These are phyloP conservation scores for Thraustochytrium sp. DNA, from an alignment of 352 stramenopile species.

Conservation along the genomic window DNA sequence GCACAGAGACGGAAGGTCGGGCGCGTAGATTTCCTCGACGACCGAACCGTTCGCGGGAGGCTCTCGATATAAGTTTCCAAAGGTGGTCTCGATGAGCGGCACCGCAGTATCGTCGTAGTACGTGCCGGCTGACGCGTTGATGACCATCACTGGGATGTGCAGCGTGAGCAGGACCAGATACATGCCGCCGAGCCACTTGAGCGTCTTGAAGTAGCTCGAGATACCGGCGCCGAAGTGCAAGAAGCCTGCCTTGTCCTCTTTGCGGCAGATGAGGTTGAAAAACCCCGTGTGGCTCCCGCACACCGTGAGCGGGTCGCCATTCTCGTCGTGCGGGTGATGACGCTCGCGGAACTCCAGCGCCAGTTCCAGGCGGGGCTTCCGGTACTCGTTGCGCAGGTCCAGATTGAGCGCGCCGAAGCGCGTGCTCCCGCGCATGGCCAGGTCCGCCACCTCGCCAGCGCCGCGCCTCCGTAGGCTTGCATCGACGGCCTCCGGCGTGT, in stretches of 20 bases:
- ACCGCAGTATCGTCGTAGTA: background rate
- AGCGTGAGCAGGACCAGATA: background rate
- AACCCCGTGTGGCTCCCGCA: background rate
- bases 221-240: background rate
- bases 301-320: background rate
- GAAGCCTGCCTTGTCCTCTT: background rate
- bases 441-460: no score
- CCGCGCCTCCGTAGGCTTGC: no score
- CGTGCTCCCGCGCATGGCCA: no score
- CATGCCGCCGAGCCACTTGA: conserved; percentile 3
- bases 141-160: background rate
- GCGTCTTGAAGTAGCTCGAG: background rate
- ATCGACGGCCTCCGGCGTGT: no score
- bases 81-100: background rate
- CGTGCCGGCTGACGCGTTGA: background rate
- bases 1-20: no score
- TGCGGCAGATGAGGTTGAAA: background rate
- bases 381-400: background rate
- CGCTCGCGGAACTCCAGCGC: background rate
- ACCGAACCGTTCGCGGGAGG: background rate
- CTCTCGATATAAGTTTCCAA: background rate
- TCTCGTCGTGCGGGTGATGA: background rate
- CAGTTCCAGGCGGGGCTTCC: background rate
- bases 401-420: no score
- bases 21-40: no score